Conservation (phyloP, 2,329 filamentous ascomycete genomes). For the Mycocentrospora acerina region DNA sequence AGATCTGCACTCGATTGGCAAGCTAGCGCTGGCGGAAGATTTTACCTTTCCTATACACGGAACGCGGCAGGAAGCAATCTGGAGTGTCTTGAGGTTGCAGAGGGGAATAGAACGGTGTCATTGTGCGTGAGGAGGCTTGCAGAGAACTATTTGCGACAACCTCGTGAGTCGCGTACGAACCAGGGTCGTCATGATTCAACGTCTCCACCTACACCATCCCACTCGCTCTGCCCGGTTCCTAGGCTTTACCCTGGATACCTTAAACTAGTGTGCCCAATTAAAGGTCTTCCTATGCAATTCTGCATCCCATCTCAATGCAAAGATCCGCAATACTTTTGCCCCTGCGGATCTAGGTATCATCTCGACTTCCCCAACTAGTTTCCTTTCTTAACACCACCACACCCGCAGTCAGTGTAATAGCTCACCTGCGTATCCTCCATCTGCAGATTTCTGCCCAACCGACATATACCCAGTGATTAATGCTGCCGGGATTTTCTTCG, state of each 20-base stretch:
- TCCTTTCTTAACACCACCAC: too few species aligned
- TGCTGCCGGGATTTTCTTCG: slow-evolving; percentile 37
- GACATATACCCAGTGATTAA: slow-evolving; percentile 32
- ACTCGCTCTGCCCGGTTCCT: neutral
- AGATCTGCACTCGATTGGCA: too few species aligned
- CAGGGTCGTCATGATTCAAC: neutral
- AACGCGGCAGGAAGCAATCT: too few species aligned
- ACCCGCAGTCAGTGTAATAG: neutral
- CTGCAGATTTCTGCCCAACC: too few species aligned
- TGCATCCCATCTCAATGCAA: neutral
- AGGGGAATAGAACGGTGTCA: too few species aligned
- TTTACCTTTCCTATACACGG: too few species aligned
- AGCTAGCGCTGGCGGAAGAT: too few species aligned
- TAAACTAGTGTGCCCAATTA: too few species aligned
- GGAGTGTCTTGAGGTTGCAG: too few species aligned
- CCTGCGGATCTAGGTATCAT: too few species aligned
- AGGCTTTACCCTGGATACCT: neutral
- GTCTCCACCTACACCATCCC: neutral
- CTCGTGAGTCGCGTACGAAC: neutral
- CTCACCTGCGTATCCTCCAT: neutral
- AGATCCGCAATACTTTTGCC: too few species aligned
- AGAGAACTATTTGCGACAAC: neutral
- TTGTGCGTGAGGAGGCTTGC: neutral
- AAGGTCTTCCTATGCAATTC: neutral
- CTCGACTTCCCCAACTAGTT: too few species aligned